Evolutionary conservation across 225 moss, liverwort and hornwort species (phyloP), one percentile per base, ranked within the genome.

Genomic region (Pleurozium schreberi): DNA sequence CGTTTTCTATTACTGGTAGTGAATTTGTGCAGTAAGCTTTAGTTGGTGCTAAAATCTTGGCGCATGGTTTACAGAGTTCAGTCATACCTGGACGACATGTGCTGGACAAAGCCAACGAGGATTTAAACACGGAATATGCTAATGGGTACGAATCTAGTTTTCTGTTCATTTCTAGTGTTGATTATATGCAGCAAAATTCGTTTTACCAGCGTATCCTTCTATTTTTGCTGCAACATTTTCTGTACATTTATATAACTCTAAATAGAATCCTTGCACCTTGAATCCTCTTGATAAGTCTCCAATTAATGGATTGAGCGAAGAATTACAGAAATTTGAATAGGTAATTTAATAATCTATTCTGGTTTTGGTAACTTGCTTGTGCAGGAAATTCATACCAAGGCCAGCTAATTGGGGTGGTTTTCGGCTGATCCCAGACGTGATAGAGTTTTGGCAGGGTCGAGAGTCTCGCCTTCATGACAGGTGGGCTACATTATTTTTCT

Each of bases 381-480:
- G 86, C 95, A 96, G 95, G 82, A 92, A 92, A 82, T 79, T 89
- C 23, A 95, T 97, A 87, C 96, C 96, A 31, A 95, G 93, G 67
- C 96, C 97, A 77, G 90, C 92, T 14, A 88, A 89, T 86, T 99
- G 96, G 97, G 99, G 99, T 90, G 99, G 99, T 27, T 97, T 91
- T 88, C 93, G 96, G n/a, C 84, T 99, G 90, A 92, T 85, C 61
- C 97, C 97, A 6, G 43, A 90, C 74, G 84, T 85, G 87, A 92
- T 99, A 23, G 99, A 99, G 85, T 97, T 99, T 78, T 97, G 99
- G 99, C 99, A 99, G 92, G 98, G 98, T 76, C 92, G 97, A 89
- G 89, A 95, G 88, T 99, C 98, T 65, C 92, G 98, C 86, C 95
- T 99, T 77, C 99, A 97, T 90, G 99, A 99, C 40, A 96, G 97